phyloP scores from a whole-genome alignment of 2,329 filamentous ascomycete genomes.

The Didymella keratinophila region DNA sequence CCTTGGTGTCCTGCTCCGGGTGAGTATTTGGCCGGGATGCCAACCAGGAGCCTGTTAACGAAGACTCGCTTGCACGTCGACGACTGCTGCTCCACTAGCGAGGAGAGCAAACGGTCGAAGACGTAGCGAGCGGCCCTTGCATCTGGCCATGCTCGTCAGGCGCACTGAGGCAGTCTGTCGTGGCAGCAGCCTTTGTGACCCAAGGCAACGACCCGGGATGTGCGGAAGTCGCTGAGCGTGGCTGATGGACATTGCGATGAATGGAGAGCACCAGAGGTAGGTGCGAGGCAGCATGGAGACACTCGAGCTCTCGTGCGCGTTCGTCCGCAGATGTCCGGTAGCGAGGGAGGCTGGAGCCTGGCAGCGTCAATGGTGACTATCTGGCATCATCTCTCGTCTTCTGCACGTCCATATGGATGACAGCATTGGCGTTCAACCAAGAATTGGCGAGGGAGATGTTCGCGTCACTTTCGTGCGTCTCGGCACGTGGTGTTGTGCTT shows the following conservation, averaged over 20 bases:
- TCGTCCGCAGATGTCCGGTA: neutral
- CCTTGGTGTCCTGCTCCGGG: neutral
- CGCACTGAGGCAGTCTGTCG: neutral
- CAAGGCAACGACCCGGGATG: neutral
- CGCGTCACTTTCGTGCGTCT: conserved; percentile 12
- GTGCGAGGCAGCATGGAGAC: neutral
- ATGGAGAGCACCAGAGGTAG: neutral
- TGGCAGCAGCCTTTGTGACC: neutral
- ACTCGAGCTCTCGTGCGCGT: neutral
- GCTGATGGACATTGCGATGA: neutral
- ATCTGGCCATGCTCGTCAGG: neutral
- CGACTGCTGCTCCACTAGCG: neutral
- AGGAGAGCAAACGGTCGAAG: neutral
- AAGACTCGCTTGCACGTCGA: neutral
- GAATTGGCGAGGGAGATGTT: conserved; percentile 1
- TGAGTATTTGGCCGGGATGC: neutral
- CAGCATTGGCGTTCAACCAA: neutral
- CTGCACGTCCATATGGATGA: neutral
- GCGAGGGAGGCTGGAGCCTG: neutral
- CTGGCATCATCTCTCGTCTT: neutral
- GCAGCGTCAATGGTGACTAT: neutral
- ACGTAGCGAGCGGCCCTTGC: neutral
- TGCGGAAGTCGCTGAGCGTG: neutral
- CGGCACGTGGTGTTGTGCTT: neutral
- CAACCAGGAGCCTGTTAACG: neutral